A percentile compares a stretch with the other conserved stretches of the same genome.
Conservation (phyloP, 768 basidiomycete species). For the Glaciozyma martinii region DNA sequence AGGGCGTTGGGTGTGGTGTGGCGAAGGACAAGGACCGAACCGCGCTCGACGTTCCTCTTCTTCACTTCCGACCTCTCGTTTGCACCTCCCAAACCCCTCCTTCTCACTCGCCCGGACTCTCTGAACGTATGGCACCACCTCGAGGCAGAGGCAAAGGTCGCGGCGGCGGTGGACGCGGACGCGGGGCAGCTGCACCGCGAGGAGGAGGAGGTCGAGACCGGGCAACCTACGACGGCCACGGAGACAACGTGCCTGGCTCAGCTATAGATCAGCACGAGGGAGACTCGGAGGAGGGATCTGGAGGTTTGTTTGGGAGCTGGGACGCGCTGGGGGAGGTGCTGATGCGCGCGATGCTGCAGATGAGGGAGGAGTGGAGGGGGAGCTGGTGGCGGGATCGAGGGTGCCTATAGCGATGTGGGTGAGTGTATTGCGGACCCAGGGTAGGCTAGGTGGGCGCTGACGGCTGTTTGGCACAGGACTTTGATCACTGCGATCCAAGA, state of each 20-base stretch:
- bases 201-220: conserved; percentile 18
- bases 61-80: too few relatives aligned
- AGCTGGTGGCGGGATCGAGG: background rate
- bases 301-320: background rate
- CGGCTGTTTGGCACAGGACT: conserved; percentile 55
- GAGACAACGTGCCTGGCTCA: conserved; percentile 16
- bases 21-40: too few relatives aligned
- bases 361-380: background rate
- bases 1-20: too few relatives aligned
- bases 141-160: conserved; percentile 8
- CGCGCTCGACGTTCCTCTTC: too few relatives aligned
- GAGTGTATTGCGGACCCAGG: background rate
- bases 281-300: background rate
- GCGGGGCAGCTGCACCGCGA: background rate
- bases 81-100: background rate
- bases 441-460: background rate
- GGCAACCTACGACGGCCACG: conserved; percentile 4
- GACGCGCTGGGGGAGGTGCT: background rate
- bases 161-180: background rate
- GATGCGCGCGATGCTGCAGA: background rate
- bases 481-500: conserved; percentile 92
- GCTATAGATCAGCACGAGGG: conserved; percentile 13
- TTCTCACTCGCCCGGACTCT: background rate
- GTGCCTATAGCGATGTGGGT: conserved; percentile 30
- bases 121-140: conserved; percentile 1